Base-by-base conservation (phyloP, 2,329 filamentous ascomycete genomes). In the Pseudogymnoascus sp. region DNA sequence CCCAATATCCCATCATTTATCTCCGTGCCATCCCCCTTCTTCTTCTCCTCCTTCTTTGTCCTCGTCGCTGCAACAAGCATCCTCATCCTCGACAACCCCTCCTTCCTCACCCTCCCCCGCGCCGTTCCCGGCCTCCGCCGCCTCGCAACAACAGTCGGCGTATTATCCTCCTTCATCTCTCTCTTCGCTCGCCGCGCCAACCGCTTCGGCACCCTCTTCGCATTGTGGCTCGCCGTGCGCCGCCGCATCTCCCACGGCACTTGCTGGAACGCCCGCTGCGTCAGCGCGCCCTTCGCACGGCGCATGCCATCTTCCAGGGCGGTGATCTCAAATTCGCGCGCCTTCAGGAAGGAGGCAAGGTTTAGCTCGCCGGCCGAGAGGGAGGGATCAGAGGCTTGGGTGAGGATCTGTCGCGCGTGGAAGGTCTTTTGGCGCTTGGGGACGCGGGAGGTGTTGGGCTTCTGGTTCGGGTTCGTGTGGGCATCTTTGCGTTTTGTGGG, bases 191-290 rank as follows among this genome's bases (percentile, higher is more conserved):
- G 83, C 41, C 78, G 78, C 64, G 89, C 84, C 72, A 98, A 77
- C 67, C 92, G 80, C 73, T 88, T 89, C 2, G 95, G 95, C 14
- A 99, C 88, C 67, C 89, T 85, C 77, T 93, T 96, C 37, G 90
- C 90, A 82, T 99, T 97, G 77, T 99, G 95, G 75, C 92, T 96
- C 19, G 93, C 95, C 0, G 93, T 96, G 70, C 95, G 83, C 68
- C 95, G 83, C 68, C 95, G 83, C 83, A 99, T 79, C 61, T 88
- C 87, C 69, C 92, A 85, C 1, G 95, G 95, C 4, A 99, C 90
- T 69, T 91, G 85, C 75, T 99, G 95, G 72, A 98, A 98, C 13
- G 93, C 93, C 62, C 93, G 84, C 64, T 85, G 87, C 48, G 84
- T 79, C 63, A 80, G 78, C 41, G 79, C 78, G 4, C 77, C 77